Percentiles rank a stretch among this genome's conserved stretches.
phyloP scores from a whole-genome alignment of 2,329 filamentous ascomycete genomes.

The Calonectria hawksworthii region DNA sequence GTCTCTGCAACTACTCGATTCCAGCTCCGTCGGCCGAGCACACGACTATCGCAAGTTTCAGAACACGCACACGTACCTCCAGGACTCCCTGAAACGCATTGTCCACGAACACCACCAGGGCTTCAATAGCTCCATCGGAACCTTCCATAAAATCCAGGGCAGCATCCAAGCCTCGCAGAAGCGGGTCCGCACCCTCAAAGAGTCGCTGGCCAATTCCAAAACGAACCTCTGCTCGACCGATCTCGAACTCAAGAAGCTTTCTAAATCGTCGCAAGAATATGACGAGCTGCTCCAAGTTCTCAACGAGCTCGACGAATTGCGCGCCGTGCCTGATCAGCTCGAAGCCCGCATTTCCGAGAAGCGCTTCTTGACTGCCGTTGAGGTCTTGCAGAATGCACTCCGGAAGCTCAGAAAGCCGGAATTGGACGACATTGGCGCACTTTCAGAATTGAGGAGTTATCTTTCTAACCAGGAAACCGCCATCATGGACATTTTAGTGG shows the following conservation, averaged over 20 bases:
- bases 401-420: constrained; percentile 88
- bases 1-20: constrained; percentile 94
- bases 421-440: constrained; percentile 89
- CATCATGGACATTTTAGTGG: constrained; percentile 94
- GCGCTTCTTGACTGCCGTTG: constrained; percentile 91
- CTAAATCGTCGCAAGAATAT: constrained; percentile 89
- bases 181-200: constrained; percentile 84
- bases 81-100: constrained; percentile 91
- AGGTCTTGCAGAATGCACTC: constrained; percentile 89
- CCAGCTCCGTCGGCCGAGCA: constrained; percentile 91
- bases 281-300: constrained; percentile 90
- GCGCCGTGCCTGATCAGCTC: constrained; percentile 89
- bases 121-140: constrained; percentile 99
- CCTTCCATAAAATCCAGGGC: constrained; percentile 97
- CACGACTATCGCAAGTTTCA: constrained; percentile 90
- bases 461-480: constrained; percentile 93
- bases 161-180: constrained; percentile 92
- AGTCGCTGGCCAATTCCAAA: constrained; percentile 86
- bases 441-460: constrained; percentile 88
- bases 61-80: constrained; percentile 87
- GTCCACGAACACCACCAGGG: constrained; percentile 99
- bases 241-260: constrained; percentile 91
- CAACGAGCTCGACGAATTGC: constrained; percentile 87
- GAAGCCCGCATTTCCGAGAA: constrained; percentile 98
- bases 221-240: constrained; percentile 86